Conservation (phyloP, 257 asterid genomes). For the Pogostemon cablin region DNA sequence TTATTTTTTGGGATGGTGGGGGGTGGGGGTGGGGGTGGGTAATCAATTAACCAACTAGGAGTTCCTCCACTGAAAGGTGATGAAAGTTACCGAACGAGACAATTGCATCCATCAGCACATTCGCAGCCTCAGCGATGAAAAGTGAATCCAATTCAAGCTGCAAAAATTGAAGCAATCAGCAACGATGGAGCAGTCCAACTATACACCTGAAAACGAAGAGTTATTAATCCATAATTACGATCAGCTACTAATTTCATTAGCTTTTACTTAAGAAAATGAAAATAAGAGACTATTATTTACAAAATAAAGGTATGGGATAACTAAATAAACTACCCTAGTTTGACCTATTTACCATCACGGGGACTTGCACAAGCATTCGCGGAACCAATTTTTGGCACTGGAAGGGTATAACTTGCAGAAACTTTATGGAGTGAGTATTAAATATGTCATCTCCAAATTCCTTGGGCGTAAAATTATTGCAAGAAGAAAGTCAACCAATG, state of each 20-base stretch:
- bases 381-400: not conserved
- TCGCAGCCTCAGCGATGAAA: constrained; percentile 26
- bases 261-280: not conserved
- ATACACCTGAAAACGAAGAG: constrained; percentile 41
- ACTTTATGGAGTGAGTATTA: constrained; percentile 1
- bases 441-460: not conserved
- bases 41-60: constrained; percentile 26
- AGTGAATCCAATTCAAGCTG: constrained; percentile 34
- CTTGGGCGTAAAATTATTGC: not conserved
- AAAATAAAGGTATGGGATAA: not conserved
- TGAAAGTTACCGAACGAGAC: not conserved
- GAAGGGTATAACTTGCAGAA: not conserved
- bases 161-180: constrained; percentile 36
- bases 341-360: no score
- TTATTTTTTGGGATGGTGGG: not conserved
- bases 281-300: not conserved
- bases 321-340: no score
- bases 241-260: not conserved
- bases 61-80: constrained; percentile 14
- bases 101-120: constrained; percentile 28
- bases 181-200: constrained; percentile 32
- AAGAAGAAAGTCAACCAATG: constrained; percentile 8
- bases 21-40: constrained; percentile 22
- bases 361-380: constrained; percentile 15
- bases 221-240: not conserved